Evolutionary conservation across 208 protist species (phyloP).

Genomic region (Acanthamoeba sp.): DNA sequence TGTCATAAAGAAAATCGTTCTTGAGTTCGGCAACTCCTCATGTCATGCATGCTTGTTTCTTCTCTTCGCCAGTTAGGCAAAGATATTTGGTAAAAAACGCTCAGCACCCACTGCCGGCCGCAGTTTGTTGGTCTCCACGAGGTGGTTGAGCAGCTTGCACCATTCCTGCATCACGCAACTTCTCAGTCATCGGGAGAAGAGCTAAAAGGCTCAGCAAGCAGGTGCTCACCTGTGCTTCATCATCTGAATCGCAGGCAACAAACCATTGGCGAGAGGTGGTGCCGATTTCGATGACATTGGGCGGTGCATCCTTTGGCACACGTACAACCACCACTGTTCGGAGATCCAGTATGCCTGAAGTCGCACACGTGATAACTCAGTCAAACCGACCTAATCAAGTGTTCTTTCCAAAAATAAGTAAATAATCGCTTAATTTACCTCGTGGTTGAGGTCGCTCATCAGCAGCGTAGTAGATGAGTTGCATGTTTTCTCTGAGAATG

Average conservation of each 20-base stretch:
- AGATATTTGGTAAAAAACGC: not conserved
- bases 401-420: too few relatives aligned
- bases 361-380: not conserved
- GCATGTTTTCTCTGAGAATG: conserved; percentile 42
- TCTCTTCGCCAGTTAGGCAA: too few relatives aligned
- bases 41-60: too few relatives aligned
- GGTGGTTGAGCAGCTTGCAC: conserved; percentile 32
- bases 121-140: conserved; percentile 52
- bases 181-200: too few relatives aligned
- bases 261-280: conserved; percentile 15
- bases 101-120: conserved; percentile 20
- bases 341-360: not conserved
- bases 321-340: conserved; percentile 11
- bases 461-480: conserved; percentile 51
- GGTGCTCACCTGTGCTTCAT: not conserved
- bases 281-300: not conserved
- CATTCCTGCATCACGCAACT: conserved; percentile 38
- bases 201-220: too few relatives aligned
- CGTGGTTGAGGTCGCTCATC: conserved; percentile 40
- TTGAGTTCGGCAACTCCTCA: too few relatives aligned
- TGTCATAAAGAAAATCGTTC: too few relatives aligned
- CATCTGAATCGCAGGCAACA: conserved; percentile 3
- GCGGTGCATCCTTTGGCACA: conserved; percentile 15
- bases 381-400: too few relatives aligned
- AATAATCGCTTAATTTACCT: not conserved